A percentile compares a stretch with the other conserved stretches of the same genome.
phyloP scores from a whole-genome alignment of 306 rosid species.

The Ziziphus jujuba region DNA sequence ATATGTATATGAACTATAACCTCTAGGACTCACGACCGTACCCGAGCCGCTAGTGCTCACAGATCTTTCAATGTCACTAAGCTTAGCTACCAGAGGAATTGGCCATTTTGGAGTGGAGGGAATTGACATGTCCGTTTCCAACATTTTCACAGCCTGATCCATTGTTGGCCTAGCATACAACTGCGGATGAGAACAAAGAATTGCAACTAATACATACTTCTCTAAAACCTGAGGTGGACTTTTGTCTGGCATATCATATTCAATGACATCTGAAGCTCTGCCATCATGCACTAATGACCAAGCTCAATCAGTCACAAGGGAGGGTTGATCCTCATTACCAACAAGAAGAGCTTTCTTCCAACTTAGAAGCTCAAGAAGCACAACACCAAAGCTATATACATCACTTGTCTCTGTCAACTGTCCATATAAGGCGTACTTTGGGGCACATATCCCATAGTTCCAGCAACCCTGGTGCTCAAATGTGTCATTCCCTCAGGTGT shows the following conservation, averaged over 20 bases:
- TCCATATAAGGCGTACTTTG: slow-evolving; percentile 91
- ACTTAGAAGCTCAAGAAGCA: slow-evolving; percentile 91
- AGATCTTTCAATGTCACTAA: slow-evolving; percentile 70
- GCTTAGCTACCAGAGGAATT: slow-evolving; percentile 65
- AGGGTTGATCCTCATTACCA: slow-evolving; percentile 49
- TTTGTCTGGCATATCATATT: too few relatives aligned
- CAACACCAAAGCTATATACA: slow-evolving; percentile 83
- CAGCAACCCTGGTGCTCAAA: too few relatives aligned
- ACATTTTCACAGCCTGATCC: slow-evolving; percentile 95
- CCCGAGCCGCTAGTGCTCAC: slow-evolving; percentile 53
- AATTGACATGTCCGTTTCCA: slow-evolving; percentile 76
- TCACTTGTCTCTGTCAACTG: slow-evolving; percentile 93
- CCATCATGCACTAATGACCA: too few relatives aligned
- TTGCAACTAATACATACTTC: too few relatives aligned
- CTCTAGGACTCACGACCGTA: slow-evolving; percentile 53
- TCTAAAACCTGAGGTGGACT: too few relatives aligned
- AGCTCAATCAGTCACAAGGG: slow-evolving; percentile 80
- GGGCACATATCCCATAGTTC: too few relatives aligned
- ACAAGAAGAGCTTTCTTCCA: slow-evolving; percentile 79
- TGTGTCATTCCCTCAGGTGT: too few relatives aligned
- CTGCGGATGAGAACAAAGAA: too few relatives aligned
- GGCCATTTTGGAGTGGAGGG: slow-evolving; percentile 79
- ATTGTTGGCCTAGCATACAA: too few relatives aligned
- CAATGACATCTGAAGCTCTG: too few relatives aligned
- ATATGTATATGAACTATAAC: slow-evolving; percentile 53